Evolutionary conservation across 306 rosid species (phyloP).

Genomic region (Aeschynomene evenia): DNA sequence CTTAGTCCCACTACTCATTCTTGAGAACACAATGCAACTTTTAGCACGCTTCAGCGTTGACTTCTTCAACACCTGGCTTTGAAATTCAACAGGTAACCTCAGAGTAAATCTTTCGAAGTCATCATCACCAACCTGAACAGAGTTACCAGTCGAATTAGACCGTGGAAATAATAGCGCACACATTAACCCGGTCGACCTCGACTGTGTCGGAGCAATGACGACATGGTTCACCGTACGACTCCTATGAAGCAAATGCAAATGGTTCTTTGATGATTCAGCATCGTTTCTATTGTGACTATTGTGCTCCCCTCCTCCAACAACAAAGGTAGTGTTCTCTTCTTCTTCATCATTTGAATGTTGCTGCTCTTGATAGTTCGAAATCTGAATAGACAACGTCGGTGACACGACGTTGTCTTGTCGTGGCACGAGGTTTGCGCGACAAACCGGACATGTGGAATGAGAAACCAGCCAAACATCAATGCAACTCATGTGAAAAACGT

Average conservation of each 20-base stretch:
- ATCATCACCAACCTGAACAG: slow-evolving; percentile 34
- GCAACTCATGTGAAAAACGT: slow-evolving; percentile 72
- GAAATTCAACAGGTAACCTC: slow-evolving; percentile 49
- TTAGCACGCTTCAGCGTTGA: slow-evolving; percentile 42
- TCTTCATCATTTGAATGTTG: background rate
- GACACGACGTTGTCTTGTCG: slow-evolving; percentile 35
- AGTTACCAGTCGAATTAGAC: slow-evolving; percentile 34
- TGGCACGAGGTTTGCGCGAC: slow-evolving; percentile 67
- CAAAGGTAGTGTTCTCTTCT: background rate
- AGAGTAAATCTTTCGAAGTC: slow-evolving; percentile 62
- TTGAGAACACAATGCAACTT: slow-evolving; percentile 50
- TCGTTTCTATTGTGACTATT: background rate
- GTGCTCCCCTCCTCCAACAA: background rate
- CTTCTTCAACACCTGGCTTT: slow-evolving; percentile 7
- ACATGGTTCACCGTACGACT: background rate
- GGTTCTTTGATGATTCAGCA: slow-evolving; percentile 18
- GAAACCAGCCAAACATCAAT: slow-evolving; percentile 68
- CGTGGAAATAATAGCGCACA: slow-evolving; percentile 22
- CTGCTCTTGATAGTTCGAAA: background rate
- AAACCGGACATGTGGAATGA: slow-evolving; percentile 79
- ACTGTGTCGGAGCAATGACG: slow-evolving; percentile 27
- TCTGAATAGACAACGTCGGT: background rate
- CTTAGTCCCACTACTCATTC: slow-evolving; percentile 50
- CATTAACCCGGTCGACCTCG: slow-evolving; percentile 42
- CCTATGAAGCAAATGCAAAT: slow-evolving; percentile 26